Conservation (phyloP, 768 basidiomycete species). For the Rubroboletus satanas region DNA sequence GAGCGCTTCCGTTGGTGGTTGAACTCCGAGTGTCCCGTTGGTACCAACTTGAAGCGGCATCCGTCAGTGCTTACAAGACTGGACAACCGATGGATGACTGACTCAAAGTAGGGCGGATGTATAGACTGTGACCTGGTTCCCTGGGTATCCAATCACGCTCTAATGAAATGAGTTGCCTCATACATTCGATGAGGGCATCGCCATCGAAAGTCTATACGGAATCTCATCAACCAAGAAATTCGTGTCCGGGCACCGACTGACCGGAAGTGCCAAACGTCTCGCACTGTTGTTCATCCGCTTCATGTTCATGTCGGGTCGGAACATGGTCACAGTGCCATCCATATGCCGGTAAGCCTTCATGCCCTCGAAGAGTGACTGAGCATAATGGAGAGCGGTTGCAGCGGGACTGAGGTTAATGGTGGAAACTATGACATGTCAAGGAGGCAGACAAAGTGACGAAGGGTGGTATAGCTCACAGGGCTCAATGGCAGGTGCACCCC, state of each 20-base stretch:
- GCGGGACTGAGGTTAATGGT: slow-evolving; percentile 25
- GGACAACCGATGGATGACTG: slow-evolving; percentile 6
- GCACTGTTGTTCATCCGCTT: slow-evolving; percentile 90
- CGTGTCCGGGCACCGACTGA: slow-evolving; percentile 30
- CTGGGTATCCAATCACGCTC: slow-evolving; percentile 92
- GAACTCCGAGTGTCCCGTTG: slow-evolving; percentile 42
- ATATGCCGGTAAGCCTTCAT: slow-evolving; percentile 88
- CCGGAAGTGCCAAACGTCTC: slow-evolving; percentile 69
- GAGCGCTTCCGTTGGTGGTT: slow-evolving; percentile 63
- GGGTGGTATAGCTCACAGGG: slow-evolving; percentile 57
- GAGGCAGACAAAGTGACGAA: not conserved
- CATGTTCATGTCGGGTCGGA: slow-evolving; percentile 98
- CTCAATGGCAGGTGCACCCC: slow-evolving; percentile 77
- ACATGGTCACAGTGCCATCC: slow-evolving; percentile 72
- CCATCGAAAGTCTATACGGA: slow-evolving; percentile 67
- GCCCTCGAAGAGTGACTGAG: slow-evolving; percentile 87
- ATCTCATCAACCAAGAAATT: slow-evolving; percentile 4
- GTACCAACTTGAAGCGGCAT: slow-evolving; percentile 62
- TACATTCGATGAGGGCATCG: slow-evolving; percentile 66
- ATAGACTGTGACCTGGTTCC: slow-evolving; percentile 84
- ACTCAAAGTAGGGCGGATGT: slow-evolving; percentile 81
- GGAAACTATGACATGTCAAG: slow-evolving; percentile 18
- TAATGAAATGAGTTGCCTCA: slow-evolving; percentile 79
- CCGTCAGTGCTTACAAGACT: slow-evolving; percentile 1
- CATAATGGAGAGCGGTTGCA: slow-evolving; percentile 87